Evolutionary conservation across 164 flowering plant species (phyloP).

Genomic region (Malania oleifera): DNA sequence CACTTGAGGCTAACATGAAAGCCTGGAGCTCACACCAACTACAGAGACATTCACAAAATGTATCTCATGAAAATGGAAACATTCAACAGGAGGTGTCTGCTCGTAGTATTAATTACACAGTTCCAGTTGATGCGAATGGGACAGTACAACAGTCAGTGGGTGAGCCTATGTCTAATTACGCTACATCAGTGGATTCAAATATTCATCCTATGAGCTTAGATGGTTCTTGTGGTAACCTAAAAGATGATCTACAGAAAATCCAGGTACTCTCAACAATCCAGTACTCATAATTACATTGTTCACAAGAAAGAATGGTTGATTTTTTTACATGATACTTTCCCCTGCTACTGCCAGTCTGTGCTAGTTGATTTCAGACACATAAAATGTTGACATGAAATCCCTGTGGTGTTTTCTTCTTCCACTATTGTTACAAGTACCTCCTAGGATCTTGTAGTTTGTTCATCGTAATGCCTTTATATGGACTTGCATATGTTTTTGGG

Average conservation of each 20-base stretch:
- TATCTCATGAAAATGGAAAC: slow-evolving; percentile 39
- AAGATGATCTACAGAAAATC: slow-evolving; percentile 49
- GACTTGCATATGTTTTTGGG: background rate
- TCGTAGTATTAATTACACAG: slow-evolving; percentile 3
- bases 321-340: background rate
- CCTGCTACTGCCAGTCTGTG: background rate
- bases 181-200: slow-evolving; percentile 27
- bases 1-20: slow-evolving; percentile 80
- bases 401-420: background rate
- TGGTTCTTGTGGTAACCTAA: slow-evolving; percentile 27
- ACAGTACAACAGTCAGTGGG: slow-evolving; percentile 12
- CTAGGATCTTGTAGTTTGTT: background rate
- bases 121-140: slow-evolving; percentile 19
- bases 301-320: background rate
- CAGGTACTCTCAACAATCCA: slow-evolving; percentile 44
- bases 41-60: slow-evolving; percentile 27
- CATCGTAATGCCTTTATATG: background rate
- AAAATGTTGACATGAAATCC: background rate
- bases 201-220: slow-evolving; percentile 15
- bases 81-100: slow-evolving; percentile 17
- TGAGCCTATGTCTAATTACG: slow-evolving; percentile 15
- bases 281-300: background rate
- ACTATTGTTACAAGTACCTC: background rate
- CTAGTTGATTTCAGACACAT: background rate
- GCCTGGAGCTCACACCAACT: slow-evolving; percentile 36